Evolutionary conservation across 768 basidiomycete genomes (phyloP), one percentile per base, ranked within the genome.

Genomic region (Rhizopogon vulgaris): DNA sequence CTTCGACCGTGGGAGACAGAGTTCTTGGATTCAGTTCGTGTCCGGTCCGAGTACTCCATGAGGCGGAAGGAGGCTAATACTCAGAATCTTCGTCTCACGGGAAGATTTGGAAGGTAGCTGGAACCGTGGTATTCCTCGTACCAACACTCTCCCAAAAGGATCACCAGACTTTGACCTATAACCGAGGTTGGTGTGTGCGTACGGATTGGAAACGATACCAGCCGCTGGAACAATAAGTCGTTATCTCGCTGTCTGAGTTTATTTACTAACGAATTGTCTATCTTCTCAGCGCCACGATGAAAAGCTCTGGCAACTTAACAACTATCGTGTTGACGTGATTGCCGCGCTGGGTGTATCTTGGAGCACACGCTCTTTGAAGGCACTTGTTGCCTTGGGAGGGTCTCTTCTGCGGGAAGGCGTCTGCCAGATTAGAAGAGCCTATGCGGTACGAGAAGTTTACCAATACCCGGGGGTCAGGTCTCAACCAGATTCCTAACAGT

Each of bases 131-230:
- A 96, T 97, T 65, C 94, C 94, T 49, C 85, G 96, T 60, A 98
- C 98, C 76, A 97, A 97, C 71, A 97, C 95, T 0, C 73, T 99
- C 41, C 88, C 95, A 98, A 74, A 96, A 95, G 74, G 95, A 97
- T 63, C 83, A 93, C 12, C 94, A 95, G 58, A 96, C 94, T 76
- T 87, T 99, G 63, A 96, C 96, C 0, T 99, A 97, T 67, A 95
- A 98, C 70, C 95, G 95, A 68, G 95, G 96, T 60, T 97, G 94
- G 95, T 89, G 95, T 75, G 91, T 94, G 37, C 83, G 95, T 41
- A 94, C 91, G n/a, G 91, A 96, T 69, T 99, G 92, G 90, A 96
- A 97, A 69, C 92, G 95, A 67, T 97, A 96, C 67, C 94, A 96
- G 61, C n/a, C 69, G 9, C 74, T 93, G 52, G 94, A 94, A 67